Evolutionary conservation across 305 asterid genomes (phyloP).

Genomic region (Euphrasia arctica): DNA sequence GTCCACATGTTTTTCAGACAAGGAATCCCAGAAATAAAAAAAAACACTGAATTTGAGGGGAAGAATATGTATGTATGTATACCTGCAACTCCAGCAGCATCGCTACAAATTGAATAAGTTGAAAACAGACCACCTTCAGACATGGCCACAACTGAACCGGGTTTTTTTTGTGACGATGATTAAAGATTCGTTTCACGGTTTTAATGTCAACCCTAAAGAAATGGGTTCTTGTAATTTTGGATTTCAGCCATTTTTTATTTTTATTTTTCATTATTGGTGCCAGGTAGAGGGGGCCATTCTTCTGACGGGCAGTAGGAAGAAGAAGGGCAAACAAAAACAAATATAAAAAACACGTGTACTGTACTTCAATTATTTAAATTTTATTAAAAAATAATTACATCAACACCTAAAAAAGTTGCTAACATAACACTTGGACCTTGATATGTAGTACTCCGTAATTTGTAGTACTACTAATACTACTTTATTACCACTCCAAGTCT

Average conservation of each 20-base stretch:
- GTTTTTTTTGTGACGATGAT: not conserved
- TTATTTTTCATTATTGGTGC: not conserved
- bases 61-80: slow-evolving; percentile 6
- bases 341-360: too few relatives aligned
- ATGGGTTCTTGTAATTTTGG: not conserved
- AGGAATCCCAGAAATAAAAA: slow-evolving; percentile 1
- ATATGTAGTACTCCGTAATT: too few relatives aligned
- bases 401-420: too few relatives aligned
- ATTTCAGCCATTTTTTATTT: not conserved
- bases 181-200: not conserved
- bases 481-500: too few relatives aligned
- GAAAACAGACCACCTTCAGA: slow-evolving; percentile 44
- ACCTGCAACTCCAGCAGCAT: slow-evolving; percentile 82
- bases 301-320: too few relatives aligned
- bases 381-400: too few relatives aligned
- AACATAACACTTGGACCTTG: too few relatives aligned
- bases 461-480: too few relatives aligned
- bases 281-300: too few relatives aligned
- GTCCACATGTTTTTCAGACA: slow-evolving; percentile 9
- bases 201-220: not conserved
- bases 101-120: slow-evolving; percentile 47
- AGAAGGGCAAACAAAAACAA: too few relatives aligned
- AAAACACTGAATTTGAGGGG: not conserved
- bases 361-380: too few relatives aligned
- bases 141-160: slow-evolving; percentile 17